phyloP scores from a whole-genome alignment of 352 stramenopile species.

The Vaucheria bursata region DNA sequence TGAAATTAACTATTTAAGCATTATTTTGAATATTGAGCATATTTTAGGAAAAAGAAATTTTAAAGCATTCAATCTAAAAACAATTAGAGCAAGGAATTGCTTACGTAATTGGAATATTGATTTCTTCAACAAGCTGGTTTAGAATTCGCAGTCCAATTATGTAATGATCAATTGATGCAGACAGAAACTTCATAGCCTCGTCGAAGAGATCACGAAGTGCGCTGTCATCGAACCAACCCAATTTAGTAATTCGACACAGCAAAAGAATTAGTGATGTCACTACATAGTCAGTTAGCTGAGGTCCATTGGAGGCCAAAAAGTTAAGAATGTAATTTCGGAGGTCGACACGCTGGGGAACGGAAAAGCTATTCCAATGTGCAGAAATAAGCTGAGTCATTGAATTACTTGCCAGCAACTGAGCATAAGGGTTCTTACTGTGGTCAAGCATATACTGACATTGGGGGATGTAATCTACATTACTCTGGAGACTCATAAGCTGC shows the following conservation, averaged over 20 bases:
- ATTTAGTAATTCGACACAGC: slow-evolving; percentile 93
- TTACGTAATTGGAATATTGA: slow-evolving; percentile 80
- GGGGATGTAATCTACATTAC: slow-evolving; percentile 88
- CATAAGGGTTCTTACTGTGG: slow-evolving; percentile 85
- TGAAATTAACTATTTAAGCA: no score
- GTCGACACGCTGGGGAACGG: slow-evolving; percentile 61
- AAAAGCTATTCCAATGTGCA: slow-evolving; percentile 93
- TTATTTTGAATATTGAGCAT: no score
- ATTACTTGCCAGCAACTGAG: slow-evolving; percentile 87
- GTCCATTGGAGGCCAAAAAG: slow-evolving; percentile 90
- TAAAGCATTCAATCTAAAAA: no score
- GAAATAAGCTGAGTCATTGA: slow-evolving; percentile 93
- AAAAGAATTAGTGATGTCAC: slow-evolving; percentile 89
- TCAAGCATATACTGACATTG: slow-evolving; percentile 97
- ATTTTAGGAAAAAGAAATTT: no score
- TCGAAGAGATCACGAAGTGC: slow-evolving; percentile 90
- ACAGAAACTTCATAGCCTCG: slow-evolving; percentile 92
- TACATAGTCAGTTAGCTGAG: slow-evolving; percentile 78
- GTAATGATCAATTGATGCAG: slow-evolving; percentile 90
- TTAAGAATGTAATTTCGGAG: slow-evolving; percentile 91
- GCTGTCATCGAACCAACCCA: slow-evolving; percentile 95
- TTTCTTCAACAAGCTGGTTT: slow-evolving; percentile 92
- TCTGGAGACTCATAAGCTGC: slow-evolving; percentile 64
- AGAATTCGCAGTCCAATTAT: slow-evolving; percentile 95
- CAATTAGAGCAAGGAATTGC: no score